phyloP scores from a whole-genome alignment of 129 eudicot genomes.

The Flaveria trinervia region DNA sequence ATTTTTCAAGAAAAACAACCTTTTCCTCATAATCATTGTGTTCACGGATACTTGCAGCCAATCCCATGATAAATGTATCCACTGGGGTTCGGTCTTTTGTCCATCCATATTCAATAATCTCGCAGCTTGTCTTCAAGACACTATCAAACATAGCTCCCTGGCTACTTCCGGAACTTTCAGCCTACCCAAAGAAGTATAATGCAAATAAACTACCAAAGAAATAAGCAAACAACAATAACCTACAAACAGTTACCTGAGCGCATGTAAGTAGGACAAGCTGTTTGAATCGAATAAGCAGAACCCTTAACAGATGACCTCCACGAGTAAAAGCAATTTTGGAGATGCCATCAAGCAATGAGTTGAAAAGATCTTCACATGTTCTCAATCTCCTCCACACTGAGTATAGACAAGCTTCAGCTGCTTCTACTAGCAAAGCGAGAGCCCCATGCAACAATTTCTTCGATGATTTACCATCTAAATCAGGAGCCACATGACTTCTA shows the following conservation, averaged over 20 bases:
- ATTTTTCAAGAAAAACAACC: constrained; percentile 54
- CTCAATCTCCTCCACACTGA: constrained; percentile 90
- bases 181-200: constrained; percentile 46
- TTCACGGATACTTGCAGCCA: constrained; percentile 84
- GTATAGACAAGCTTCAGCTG: constrained; percentile 84
- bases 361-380: constrained; percentile 90
- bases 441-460: constrained; percentile 85
- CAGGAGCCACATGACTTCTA: constrained; percentile 54
- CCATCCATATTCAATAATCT: constrained; percentile 91
- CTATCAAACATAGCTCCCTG: constrained; percentile 87
- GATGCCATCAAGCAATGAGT: constrained; percentile 82
- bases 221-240: constrained; percentile 7
- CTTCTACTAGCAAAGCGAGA: constrained; percentile 79
- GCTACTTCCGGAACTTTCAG: constrained; percentile 63
- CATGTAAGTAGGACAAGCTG: constrained; percentile 88
- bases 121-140: constrained; percentile 82
- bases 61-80: constrained; percentile 91
- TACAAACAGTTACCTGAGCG: constrained; percentile 58
- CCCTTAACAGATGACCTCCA: constrained; percentile 85
- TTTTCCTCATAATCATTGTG: constrained; percentile 85
- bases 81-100: constrained; percentile 86
- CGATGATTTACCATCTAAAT: constrained; percentile 70
- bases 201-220: background rate
- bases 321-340: constrained; percentile 82
- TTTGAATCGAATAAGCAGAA: constrained; percentile 83